Percentiles rank a stretch among this genome's conserved stretches.
Evolutionary conservation across 139 green algal genomes (phyloP).

Genomic region (Tetraselmis striata): DNA sequence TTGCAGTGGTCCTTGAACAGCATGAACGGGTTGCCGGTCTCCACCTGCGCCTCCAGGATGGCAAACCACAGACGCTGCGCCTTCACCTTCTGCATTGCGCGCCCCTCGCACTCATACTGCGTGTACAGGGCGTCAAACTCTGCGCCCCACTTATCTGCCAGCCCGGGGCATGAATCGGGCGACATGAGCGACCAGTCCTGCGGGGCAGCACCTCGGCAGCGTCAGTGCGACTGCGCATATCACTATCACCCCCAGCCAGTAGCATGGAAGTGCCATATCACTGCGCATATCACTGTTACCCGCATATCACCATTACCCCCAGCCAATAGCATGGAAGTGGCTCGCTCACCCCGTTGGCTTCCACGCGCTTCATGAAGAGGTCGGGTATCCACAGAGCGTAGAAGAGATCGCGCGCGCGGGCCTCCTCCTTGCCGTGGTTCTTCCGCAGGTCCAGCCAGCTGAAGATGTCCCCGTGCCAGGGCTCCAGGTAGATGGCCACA

Average conservation of each 20-base stretch:
- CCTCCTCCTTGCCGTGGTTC: conserved; percentile 96
- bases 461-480: conserved; percentile 97
- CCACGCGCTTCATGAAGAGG: conserved; percentile 90
- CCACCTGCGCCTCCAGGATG: conserved; percentile 95
- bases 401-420: conserved; percentile 93
- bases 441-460: conserved; percentile 97
- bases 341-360: conserved; percentile 39
- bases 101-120: conserved; percentile 70
- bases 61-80: conserved; percentile 98
- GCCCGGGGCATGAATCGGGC: conserved; percentile 89
- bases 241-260: too few species aligned
- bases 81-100: conserved; percentile 70
- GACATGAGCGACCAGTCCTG: conserved; percentile 93
- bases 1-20: conserved; percentile 98
- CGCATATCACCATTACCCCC: neutral
- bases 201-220: neutral
- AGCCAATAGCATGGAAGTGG: neutral
- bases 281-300: conserved; percentile 1
- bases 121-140: conserved; percentile 86
- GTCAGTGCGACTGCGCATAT: too few species aligned
- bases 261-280: too few species aligned
- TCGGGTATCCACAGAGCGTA: conserved; percentile 97
- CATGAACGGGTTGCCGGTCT: conserved; percentile 99
- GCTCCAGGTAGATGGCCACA: conserved; percentile 97
- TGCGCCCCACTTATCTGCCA: conserved; percentile 91